These are phyloP conservation scores for Debaryomyces prosopidis DNA, from an alignment of 805 yeast species.

Conservation along the genomic window DNA sequence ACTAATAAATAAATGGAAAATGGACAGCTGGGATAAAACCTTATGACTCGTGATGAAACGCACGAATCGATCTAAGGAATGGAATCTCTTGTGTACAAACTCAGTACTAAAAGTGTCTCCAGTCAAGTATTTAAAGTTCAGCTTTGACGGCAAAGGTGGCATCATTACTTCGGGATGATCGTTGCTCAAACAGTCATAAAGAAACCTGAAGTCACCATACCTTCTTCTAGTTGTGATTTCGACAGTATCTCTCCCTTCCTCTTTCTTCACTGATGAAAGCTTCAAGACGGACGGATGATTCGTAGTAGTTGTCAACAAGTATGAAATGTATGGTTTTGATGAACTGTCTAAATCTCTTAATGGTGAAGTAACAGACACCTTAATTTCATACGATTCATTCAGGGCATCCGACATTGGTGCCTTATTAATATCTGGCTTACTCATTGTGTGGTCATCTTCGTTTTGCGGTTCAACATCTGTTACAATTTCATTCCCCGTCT, in stretches of 20 bases:
- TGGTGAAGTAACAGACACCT: constrained; percentile 56
- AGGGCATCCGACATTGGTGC: neutral
- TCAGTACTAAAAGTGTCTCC: constrained; percentile 89
- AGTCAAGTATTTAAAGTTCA: constrained; percentile 85
- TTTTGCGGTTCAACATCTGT: neutral
- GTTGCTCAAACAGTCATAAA: constrained; percentile 69
- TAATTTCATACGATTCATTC: constrained; percentile 17
- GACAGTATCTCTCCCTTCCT: constrained; percentile 19
- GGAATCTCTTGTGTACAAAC: constrained; percentile 80
- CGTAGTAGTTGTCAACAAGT: constrained; percentile 62
- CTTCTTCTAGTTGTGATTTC: constrained; percentile 67
- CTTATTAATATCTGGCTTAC: neutral
- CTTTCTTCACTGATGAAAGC: constrained; percentile 19
- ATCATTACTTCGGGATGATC: constrained; percentile 85
- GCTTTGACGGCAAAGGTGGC: constrained; percentile 94
- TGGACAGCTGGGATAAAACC: constrained; percentile 63
- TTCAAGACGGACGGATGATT: constrained; percentile 57
- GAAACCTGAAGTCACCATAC: constrained; percentile 81
- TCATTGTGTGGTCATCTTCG: neutral
- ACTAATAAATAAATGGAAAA: constrained; percentile 64
- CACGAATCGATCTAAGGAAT: constrained; percentile 75
- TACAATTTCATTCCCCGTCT: neutral
- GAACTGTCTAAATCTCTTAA: constrained; percentile 67
- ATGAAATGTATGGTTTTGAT: constrained; percentile 75
- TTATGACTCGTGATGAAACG: constrained; percentile 76